Evolutionary conservation across 352 stramenopile species (phyloP).

Genomic region (Globisporangium paroecandrum): DNA sequence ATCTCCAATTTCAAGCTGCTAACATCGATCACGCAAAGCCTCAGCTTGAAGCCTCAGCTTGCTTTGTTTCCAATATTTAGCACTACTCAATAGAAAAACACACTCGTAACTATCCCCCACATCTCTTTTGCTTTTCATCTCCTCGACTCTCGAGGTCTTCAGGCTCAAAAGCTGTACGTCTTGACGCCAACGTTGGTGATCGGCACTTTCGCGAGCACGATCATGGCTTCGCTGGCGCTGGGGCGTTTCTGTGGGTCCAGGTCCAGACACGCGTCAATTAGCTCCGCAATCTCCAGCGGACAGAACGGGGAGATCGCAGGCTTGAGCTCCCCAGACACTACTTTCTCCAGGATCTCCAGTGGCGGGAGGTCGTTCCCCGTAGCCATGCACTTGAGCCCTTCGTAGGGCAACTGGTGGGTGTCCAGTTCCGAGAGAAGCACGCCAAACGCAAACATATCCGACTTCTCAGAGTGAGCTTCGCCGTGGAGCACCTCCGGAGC

Average conservation of each 20-base stretch:
- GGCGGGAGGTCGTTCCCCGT: slow-evolving; percentile 18
- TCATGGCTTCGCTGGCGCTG: slow-evolving; percentile 20
- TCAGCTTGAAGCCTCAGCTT: no score
- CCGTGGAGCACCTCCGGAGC: slow-evolving; percentile 68
- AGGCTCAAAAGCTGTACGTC: slow-evolving; percentile 28
- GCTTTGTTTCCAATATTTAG: no score
- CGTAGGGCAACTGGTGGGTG: slow-evolving; percentile 36
- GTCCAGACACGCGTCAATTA: slow-evolving; percentile 30
- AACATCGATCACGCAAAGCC: no score
- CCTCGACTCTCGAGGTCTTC: no score
- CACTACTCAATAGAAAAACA: no score
- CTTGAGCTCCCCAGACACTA: slow-evolving; percentile 27
- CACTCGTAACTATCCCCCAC: no score
- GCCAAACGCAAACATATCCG: slow-evolving; percentile 76
- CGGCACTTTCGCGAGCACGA: slow-evolving; percentile 18
- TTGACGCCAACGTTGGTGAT: slow-evolving; percentile 22
- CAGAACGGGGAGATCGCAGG: slow-evolving; percentile 28
- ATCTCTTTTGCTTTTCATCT: no score
- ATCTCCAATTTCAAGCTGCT: no score
- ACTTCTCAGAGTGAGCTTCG: slow-evolving; percentile 37
- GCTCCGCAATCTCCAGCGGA: slow-evolving; percentile 24
- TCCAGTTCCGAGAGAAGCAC: slow-evolving; percentile 59
- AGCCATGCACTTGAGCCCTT: slow-evolving; percentile 14
- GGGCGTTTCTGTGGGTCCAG: slow-evolving; percentile 27
- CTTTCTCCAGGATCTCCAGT: slow-evolving; percentile 30